A percentile compares a stretch with the other conserved stretches of the same genome.
Evolutionary conservation across 805 yeast species (phyloP).

Genomic region (Tetrapisispora phaffii): DNA sequence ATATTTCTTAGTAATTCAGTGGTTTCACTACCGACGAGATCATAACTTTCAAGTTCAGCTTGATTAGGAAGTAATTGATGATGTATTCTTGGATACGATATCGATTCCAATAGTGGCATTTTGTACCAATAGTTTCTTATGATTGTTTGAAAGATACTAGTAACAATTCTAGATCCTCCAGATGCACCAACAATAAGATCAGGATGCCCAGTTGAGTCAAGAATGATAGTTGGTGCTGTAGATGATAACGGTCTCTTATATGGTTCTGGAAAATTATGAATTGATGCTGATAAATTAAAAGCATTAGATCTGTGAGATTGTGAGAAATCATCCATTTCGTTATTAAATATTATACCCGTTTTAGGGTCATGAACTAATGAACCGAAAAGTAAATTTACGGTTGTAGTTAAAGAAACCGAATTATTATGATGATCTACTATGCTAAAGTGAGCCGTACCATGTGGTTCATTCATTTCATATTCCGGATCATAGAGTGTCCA

Average conservation of each 20-base stretch:
- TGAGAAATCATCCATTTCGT: conserved; percentile 93
- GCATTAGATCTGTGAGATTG: conserved; percentile 59
- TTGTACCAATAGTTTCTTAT: conserved; percentile 52
- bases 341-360: conserved; percentile 78
- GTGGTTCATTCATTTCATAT: conserved; percentile 67
- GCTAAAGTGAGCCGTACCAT: conserved; percentile 85
- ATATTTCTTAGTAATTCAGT: conserved; percentile 29
- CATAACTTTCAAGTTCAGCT: conserved; percentile 45
- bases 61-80: conserved; percentile 79
- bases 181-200: conserved; percentile 82
- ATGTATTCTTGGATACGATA: conserved; percentile 76
- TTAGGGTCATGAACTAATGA: conserved; percentile 66
- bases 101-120: conserved; percentile 51
- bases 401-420: conserved; percentile 82
- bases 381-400: conserved; percentile 79
- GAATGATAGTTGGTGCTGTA: conserved; percentile 64
- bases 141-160: conserved; percentile 75
- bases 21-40: conserved; percentile 37
- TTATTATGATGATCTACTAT: conserved; percentile 64
- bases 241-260: conserved; percentile 78
- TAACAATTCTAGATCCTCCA: conserved; percentile 83
- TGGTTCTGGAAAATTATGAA: conserved; percentile 68
- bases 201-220: conserved; percentile 37
- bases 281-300: conserved; percentile 72
- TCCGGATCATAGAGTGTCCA: conserved; percentile 76